A percentile compares a stretch with the other conserved stretches of the same genome.
phyloP scores from a whole-genome alignment of 345 rosid genomes.

The Ceriops tagal region DNA sequence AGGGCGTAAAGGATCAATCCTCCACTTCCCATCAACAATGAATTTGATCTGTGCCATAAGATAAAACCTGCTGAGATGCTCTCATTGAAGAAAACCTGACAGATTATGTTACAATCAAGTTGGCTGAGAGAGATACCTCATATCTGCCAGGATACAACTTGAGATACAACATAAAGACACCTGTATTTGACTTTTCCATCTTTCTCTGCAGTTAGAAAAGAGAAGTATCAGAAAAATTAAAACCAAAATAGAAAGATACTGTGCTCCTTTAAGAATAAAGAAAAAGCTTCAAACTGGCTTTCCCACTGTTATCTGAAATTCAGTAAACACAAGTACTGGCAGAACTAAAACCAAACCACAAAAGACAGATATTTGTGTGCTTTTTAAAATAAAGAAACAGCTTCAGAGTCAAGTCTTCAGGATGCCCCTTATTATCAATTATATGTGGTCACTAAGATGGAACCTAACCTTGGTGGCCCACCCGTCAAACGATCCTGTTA shows the following conservation, averaged over 20 bases:
- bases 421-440: too few relatives aligned
- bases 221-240: too few relatives aligned
- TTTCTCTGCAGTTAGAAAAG: slow-evolving; percentile 44
- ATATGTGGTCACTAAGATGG: slow-evolving; percentile 1
- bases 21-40: slow-evolving; percentile 94
- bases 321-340: too few relatives aligned
- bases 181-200: slow-evolving; percentile 74
- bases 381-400: too few relatives aligned
- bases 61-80: slow-evolving; percentile 8
- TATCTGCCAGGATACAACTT: slow-evolving; percentile 87
- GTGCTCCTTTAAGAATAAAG: too few relatives aligned
- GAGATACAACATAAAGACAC: slow-evolving; percentile 60
- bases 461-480: slow-evolving; percentile 81
- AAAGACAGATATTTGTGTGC: too few relatives aligned
- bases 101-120: neutral
- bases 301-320: too few relatives aligned
- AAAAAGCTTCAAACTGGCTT: too few relatives aligned
- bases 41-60: slow-evolving; percentile 66
- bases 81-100: neutral
- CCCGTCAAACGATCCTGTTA: slow-evolving; percentile 90
- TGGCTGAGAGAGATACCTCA: slow-evolving; percentile 45
- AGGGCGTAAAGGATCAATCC: slow-evolving; percentile 83
- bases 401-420: too few relatives aligned
- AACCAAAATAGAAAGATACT: too few relatives aligned
- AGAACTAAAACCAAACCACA: too few relatives aligned